Percentiles rank a stretch among this genome's conserved stretches.
phyloP scores from a whole-genome alignment of 2,329 filamentous ascomycete genomes.

The Diaporthe vexans region DNA sequence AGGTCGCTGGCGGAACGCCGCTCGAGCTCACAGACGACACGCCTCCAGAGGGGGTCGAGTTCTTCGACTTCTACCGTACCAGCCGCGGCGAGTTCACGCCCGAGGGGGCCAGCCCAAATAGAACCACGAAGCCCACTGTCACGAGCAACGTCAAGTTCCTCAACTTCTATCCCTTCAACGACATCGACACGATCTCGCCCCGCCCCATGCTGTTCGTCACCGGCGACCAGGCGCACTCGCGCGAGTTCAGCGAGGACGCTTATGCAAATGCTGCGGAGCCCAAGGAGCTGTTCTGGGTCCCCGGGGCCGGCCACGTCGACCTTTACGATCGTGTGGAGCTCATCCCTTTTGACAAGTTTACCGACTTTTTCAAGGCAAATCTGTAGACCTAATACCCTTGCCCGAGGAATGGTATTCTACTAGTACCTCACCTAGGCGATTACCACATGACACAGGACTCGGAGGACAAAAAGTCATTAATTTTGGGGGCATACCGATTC shows the following conservation, averaged over 20 bases:
- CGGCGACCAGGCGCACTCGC: slow-evolving; percentile 14
- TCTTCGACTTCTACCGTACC: slow-evolving; percentile 20
- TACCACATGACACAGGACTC: no score
- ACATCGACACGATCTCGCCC: slow-evolving; percentile 14
- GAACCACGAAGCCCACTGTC: neutral
- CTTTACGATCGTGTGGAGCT: slow-evolving; percentile 12
- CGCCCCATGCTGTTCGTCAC: slow-evolving; percentile 11
- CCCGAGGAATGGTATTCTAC: no score
- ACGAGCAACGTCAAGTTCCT: neutral
- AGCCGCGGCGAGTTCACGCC: slow-evolving; percentile 12
- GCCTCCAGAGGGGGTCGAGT: neutral
- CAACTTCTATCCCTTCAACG: slow-evolving; percentile 1
- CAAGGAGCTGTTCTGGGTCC: slow-evolving; percentile 20
- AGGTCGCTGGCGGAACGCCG: neutral
- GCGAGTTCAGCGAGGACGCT: slow-evolving; percentile 14
- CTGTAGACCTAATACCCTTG: neutral
- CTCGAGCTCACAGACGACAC: neutral
- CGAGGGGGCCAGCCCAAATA: neutral
- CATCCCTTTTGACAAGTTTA: slow-evolving; percentile 17
- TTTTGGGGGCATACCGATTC: no score
- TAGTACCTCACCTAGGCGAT: neutral
- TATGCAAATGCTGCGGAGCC: slow-evolving; percentile 12
- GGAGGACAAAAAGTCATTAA: no score
- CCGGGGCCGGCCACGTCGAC: neutral
- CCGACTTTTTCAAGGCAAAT: slow-evolving; percentile 1